Conservation (phyloP, 2,329 filamentous ascomycete genomes). For the Dactylellina sp. region DNA sequence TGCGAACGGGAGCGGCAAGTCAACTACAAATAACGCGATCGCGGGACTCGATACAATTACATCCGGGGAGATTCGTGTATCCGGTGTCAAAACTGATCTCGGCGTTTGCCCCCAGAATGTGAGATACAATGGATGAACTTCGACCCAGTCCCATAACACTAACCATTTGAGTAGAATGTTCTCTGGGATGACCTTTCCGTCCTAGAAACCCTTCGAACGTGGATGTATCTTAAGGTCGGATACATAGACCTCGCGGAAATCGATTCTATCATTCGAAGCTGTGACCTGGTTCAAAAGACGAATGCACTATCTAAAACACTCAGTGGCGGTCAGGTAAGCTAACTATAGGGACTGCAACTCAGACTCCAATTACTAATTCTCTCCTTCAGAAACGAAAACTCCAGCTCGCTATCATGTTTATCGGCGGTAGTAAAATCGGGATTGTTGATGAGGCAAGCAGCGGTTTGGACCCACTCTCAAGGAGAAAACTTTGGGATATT, state of each 20-base stretch:
- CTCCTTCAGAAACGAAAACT: slow-evolving; percentile 78
- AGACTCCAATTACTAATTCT: neutral
- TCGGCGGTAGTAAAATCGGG: slow-evolving; percentile 86
- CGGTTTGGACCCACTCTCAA: slow-evolving; percentile 85
- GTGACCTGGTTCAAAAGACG: slow-evolving; percentile 81
- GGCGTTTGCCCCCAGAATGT: slow-evolving; percentile 81
- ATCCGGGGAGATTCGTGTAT: slow-evolving; percentile 75
- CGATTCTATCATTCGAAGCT: slow-evolving; percentile 72
- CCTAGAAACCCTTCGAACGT: slow-evolving; percentile 83
- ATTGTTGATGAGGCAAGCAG: slow-evolving; percentile 92
- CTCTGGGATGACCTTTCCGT: slow-evolving; percentile 91
- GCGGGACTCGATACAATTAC: slow-evolving; percentile 83
- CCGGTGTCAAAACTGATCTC: slow-evolving; percentile 64
- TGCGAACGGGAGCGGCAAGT: slow-evolving; percentile 91
- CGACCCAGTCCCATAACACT: neutral
- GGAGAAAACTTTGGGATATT: slow-evolving; percentile 94
- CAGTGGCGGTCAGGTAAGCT: slow-evolving; percentile 77
- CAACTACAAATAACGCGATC: slow-evolving; percentile 87
- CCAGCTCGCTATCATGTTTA: slow-evolving; percentile 94
- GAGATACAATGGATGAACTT: neutral
- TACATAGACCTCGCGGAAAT: slow-evolving; percentile 72
- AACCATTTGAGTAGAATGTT: slow-evolving; percentile 76
- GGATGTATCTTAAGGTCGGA: slow-evolving; percentile 81
- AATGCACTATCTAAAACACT: slow-evolving; percentile 79
- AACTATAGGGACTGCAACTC: neutral